Base-by-base conservation (phyloP, 345 rosid species). In the Limnanthes douglasii region DNA sequence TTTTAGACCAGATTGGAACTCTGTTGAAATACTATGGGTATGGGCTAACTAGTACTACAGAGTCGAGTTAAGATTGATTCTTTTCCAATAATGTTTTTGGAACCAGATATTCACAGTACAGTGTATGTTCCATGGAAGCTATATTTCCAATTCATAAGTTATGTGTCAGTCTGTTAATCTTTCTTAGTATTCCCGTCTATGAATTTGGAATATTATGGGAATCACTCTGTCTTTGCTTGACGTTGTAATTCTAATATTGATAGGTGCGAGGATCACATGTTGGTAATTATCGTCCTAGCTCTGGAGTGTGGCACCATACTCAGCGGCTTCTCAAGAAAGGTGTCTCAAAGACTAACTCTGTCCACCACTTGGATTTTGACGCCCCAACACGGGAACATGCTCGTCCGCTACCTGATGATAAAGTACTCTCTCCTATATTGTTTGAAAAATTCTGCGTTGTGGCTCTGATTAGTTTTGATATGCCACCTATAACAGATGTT, bases 311-410 rank as follows among this genome's bases (percentile, higher is more conserved):
- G 98, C 72, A 70, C 61, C 92, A 83, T 40, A 90, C 98, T 9
- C 95, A 90, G 59, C 61, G 94, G 23, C 55, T 68, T 62, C 70
- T 90, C 21, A 76, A 55, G 75, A 90, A 69, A 54, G 75, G 71
- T 38, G 61, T 51, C 29, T 65, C 70, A 14, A 37, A 48, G 35
- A 15, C 59, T 34, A 78, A 77, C 54, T 74, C 73, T 31, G 66
- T 90, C 51, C 79, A 59, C 56, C 94, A 90, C 62, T 69, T 90
- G 71, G 98, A 90, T 67, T 90, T 90, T 66, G 98, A 90, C 70
- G 98, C 98, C 43, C 95, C 98, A 44, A 90, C 98, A 14, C 92
- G 98, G 17, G 90, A 90, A 50, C 75, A 84, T 57, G 82, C 94
- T 28, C 72, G 60, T 44, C 72, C 64, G 58, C 72, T 84, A 31